phyloP scores from a whole-genome alignment of 2,329 filamentous ascomycete genomes.

The Paracorniculantispora psalliotae region DNA sequence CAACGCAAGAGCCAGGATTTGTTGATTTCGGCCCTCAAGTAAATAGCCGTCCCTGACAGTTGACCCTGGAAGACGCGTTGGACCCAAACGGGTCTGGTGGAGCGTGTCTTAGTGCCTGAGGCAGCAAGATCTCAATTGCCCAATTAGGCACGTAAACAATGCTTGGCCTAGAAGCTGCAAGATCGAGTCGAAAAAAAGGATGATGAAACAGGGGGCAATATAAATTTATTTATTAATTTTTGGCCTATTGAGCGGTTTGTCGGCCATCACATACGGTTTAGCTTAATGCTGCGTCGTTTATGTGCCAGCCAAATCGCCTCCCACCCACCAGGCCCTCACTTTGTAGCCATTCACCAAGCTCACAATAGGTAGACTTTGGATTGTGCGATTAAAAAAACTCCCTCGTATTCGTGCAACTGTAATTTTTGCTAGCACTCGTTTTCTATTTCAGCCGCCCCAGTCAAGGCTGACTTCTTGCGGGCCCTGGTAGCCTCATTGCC shows the following conservation, averaged over 20 bases:
- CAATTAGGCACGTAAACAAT: background rate
- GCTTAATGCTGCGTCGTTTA: too few relatives aligned
- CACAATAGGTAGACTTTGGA: background rate
- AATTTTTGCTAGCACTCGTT: too few relatives aligned
- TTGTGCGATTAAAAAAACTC: too few relatives aligned
- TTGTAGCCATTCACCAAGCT: background rate
- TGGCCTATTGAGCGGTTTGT: too few relatives aligned
- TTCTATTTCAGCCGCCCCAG: background rate
- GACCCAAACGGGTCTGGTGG: background rate
- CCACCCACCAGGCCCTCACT: too few relatives aligned
- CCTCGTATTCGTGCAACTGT: too few relatives aligned
- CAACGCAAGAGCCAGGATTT: background rate
- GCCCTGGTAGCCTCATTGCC: background rate
- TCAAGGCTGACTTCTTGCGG: background rate
- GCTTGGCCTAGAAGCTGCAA: background rate
- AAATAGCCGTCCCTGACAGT: constrained; percentile 2
- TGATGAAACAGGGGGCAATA: too few relatives aligned
- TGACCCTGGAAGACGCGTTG: constrained; percentile 13
- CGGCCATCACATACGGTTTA: too few relatives aligned
- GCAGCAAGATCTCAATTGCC: constrained; percentile 4
- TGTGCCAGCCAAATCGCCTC: too few relatives aligned
- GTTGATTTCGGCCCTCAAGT: constrained; percentile 3
- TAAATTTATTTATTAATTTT: too few relatives aligned
- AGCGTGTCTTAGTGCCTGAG: constrained; percentile 14
- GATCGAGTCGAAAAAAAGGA: background rate